Base-by-base conservation (phyloP, 2,329 filamentous ascomycete genomes). In the Arthrobotrys pseudoclavata region DNA sequence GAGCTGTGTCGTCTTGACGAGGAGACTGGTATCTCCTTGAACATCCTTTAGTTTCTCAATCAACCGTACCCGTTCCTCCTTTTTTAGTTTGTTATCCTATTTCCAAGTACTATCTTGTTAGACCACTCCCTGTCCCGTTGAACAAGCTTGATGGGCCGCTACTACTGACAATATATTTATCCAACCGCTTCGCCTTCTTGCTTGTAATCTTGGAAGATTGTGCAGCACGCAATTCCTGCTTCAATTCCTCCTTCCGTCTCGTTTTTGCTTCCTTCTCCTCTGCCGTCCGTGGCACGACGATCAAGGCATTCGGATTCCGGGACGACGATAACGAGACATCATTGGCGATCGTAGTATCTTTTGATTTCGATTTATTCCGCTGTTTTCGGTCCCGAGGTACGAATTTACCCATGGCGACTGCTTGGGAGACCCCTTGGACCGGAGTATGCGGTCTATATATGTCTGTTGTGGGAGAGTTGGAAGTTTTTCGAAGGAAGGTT, bases 11-110 rank as follows among this genome's bases (percentile, higher is more conserved):
- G 91, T 92, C 83, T 93, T 97, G 72, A 90, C 87, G 78, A 97
- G 91, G 20, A 93, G 85, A 79, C 88, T 92, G 0, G 93, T 97
- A 83, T 98, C 94, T 80, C 96, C 88, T 82, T 91, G 94, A 68
- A 89, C 87, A 77, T 89, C 87, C 18, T 92, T 92, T 26, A 99
- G 87, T 83, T 96, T 94, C 82, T 92, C 92, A 81, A 98, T 87
- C 31, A 99, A 86, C 70, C 90, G 91, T 29, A 92, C 87, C 82
- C 93, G 97, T 84, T 98, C 95, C 82, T 99, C 96, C 84, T 97
- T 97, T 84, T 91, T 92, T 53, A 99, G 86, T 87, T 99, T 99
- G 74, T 88, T 96, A 82, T 98, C 94, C 87, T 88, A 81, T 31
- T 48, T 7, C 18, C 20, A n/a, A 34, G 20, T 13, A 4, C 5